These are phyloP conservation scores for Penicillium maclennaniae DNA, from an alignment of 495 filamentous ascomycete genomes.

Conservation along the genomic window DNA sequence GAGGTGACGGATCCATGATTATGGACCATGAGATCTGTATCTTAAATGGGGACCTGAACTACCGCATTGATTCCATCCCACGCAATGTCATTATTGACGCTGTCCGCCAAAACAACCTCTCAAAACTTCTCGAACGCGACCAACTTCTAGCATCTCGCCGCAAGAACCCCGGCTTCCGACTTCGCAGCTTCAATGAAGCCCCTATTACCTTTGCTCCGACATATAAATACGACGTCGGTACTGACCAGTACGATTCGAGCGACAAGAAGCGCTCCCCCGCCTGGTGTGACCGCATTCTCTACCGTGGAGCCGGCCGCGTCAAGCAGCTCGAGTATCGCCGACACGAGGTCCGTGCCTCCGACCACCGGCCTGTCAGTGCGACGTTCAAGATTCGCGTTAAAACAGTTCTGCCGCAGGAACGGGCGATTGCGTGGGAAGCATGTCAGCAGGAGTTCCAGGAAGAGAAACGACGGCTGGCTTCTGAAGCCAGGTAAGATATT, in stretches of 20 bases:
- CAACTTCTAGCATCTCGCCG: constrained; percentile 83
- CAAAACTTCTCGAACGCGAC: constrained; percentile 91
- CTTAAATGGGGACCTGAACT: constrained; percentile 94
- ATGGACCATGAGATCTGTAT: constrained; percentile 96
- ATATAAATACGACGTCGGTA: constrained; percentile 97
- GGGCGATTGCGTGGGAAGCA: constrained; percentile 61
- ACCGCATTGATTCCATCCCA: constrained; percentile 96
- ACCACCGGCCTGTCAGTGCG: constrained; percentile 90
- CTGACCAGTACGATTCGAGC: constrained; percentile 86
- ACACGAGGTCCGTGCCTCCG: constrained; percentile 84
- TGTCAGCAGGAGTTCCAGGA: constrained; percentile 70
- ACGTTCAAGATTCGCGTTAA: constrained; percentile 78
- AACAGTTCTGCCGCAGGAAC: constrained; percentile 62
- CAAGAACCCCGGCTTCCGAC: constrained; percentile 81
- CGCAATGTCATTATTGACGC: constrained; percentile 86
- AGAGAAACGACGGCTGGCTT: constrained; percentile 58
- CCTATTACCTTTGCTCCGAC: constrained; percentile 91
- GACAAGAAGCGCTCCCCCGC: constrained; percentile 95
- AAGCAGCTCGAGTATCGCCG: constrained; percentile 83
- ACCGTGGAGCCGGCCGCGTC: constrained; percentile 76
- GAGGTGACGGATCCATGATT: constrained; percentile 93
- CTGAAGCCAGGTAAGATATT: constrained; percentile 56
- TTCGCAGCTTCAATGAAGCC: constrained; percentile 80
- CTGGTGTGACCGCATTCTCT: constrained; percentile 93
- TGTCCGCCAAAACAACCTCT: constrained; percentile 71